These are phyloP conservation scores for Leccinum huronense DNA, from an alignment of 1,284 basidiomycete species.

Conservation along the genomic window DNA sequence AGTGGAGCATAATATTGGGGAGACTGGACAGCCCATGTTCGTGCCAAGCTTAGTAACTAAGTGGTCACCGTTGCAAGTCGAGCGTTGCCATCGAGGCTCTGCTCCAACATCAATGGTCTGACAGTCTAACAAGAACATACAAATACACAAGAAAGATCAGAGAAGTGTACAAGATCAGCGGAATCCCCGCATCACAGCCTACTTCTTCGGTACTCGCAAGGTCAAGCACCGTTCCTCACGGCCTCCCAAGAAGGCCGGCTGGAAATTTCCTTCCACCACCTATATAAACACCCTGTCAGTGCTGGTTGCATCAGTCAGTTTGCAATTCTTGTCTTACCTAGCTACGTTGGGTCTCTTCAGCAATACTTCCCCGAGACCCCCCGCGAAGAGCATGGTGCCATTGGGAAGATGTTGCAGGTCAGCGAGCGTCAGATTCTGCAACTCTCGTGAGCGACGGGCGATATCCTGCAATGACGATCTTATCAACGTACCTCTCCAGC, in stretches of 20 bases:
- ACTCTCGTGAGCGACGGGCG: slow-evolving; percentile 11
- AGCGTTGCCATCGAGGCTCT: too few relatives aligned
- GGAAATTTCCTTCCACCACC: slow-evolving; percentile 34
- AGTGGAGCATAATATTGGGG: too few relatives aligned
- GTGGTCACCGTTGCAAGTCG: too few relatives aligned
- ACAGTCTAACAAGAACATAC: not conserved
- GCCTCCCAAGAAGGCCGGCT: slow-evolving; percentile 28
- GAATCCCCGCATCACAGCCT: not conserved
- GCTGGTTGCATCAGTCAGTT: not conserved
- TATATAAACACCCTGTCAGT: slow-evolving; percentile 15
- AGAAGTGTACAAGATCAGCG: not conserved
- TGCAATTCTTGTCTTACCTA: slow-evolving; percentile 20
- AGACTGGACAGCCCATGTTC: too few relatives aligned
- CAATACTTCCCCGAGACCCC: slow-evolving; percentile 11
- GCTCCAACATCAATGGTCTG: too few relatives aligned
- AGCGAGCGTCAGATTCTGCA: slow-evolving; percentile 45
- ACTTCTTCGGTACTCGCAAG: not conserved
- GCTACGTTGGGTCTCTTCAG: slow-evolving; percentile 23
- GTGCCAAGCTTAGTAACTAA: too few relatives aligned
- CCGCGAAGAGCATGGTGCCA: slow-evolving; percentile 25
- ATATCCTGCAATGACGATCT: not conserved
- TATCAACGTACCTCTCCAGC: slow-evolving; percentile 44
- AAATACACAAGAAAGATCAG: not conserved
- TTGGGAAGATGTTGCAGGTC: slow-evolving; percentile 58
- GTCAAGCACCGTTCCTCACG: slow-evolving; percentile 22